A percentile compares a stretch with the other conserved stretches of the same genome.
These are phyloP conservation scores for Casuarina glauca DNA, from an alignment of 306 rosid species.

Conservation along the genomic window DNA sequence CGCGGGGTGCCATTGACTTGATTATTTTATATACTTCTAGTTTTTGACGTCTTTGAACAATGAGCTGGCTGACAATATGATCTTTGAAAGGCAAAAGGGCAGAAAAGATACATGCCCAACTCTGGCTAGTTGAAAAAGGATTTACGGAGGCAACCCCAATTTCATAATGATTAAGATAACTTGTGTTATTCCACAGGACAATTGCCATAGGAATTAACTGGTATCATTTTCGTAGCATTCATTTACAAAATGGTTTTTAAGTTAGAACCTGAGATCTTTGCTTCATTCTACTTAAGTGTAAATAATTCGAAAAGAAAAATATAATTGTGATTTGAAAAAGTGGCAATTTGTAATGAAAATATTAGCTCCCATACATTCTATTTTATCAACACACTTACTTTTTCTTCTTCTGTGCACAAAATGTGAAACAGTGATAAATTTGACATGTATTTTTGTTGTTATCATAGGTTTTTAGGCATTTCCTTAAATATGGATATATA, in stretches of 20 bases:
- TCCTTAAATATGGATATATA: slow-evolving; percentile 4
- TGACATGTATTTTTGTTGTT: background rate
- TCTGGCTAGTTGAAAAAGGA: background rate
- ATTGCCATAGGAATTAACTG: too few relatives aligned
- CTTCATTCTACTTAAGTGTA: background rate
- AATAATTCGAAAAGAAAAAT: background rate
- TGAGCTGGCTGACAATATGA: background rate
- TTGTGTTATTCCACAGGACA: background rate
- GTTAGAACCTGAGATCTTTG: background rate
- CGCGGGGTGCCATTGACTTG: background rate
- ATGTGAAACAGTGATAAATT: background rate
- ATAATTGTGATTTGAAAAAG: background rate
- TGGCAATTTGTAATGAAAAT: background rate
- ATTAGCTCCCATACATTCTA: background rate
- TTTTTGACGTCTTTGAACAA: background rate
- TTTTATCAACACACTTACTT: background rate
- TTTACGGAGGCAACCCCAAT: background rate
- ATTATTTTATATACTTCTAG: background rate
- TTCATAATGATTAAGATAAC: background rate
- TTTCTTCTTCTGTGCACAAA: background rate
- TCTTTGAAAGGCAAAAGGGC: background rate
- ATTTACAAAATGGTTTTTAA: too few relatives aligned
- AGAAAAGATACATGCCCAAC: background rate
- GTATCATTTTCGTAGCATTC: too few relatives aligned
- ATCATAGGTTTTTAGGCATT: background rate